Percentiles rank a stretch among this genome's conserved stretches.
phyloP scores from a whole-genome alignment of 2,329 filamentous ascomycete genomes.

The Colletotrichum tanaceti region DNA sequence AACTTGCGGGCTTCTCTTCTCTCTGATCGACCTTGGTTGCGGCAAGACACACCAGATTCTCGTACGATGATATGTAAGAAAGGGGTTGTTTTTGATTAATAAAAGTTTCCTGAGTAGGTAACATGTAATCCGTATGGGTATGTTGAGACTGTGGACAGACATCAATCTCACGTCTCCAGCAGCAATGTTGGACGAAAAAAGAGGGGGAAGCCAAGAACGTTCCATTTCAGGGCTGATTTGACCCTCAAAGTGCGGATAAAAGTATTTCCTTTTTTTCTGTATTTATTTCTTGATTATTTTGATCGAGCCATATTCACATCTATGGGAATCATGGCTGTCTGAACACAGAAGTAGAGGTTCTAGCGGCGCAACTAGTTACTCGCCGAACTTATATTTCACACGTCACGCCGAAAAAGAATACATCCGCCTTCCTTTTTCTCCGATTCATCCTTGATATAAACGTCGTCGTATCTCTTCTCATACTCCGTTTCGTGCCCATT shows the following conservation, averaged over 20 bases:
- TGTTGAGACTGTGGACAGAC: neutral
- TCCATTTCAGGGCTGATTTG: neutral
- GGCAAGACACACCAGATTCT: neutral
- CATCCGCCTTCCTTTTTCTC: neutral
- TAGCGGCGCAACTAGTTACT: no score
- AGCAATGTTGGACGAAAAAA: neutral
- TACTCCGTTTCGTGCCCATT: no score
- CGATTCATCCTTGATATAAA: neutral
- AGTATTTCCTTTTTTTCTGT: neutral
- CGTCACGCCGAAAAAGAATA: no score
- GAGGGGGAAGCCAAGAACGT: slow-evolving; percentile 4
- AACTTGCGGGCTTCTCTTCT: no score
- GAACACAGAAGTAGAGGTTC: no score
- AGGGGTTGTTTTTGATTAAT: no score
- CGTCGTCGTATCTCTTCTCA: neutral
- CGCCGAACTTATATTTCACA: no score
- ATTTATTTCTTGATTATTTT: neutral
- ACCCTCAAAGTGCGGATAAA: neutral
- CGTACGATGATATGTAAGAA: neutral
- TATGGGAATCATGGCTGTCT: no score
- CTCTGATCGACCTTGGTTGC: no score
- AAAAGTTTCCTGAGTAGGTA: no score
- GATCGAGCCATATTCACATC: no score
- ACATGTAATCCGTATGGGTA: no score
- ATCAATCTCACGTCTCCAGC: neutral